A percentile compares a stretch with the other conserved stretches of the same genome.
Evolutionary conservation across 306 rosid genomes (phyloP).

Genomic region (Fragaria ananassa): DNA sequence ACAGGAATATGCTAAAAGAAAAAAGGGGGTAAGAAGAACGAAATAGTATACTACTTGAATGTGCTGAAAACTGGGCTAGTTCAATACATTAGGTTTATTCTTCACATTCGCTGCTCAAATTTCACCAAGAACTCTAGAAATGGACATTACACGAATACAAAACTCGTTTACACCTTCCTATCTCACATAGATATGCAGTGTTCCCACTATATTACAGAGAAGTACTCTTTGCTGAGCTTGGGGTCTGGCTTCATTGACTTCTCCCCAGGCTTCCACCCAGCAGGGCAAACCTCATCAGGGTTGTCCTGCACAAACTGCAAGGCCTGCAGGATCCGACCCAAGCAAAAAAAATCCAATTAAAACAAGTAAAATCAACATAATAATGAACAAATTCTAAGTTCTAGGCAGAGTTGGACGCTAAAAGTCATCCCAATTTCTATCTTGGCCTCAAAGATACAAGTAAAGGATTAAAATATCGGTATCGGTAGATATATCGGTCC

Average conservation of each 20-base stretch:
- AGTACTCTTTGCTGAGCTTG: conserved; percentile 91
- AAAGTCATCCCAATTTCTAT: conserved; percentile 5
- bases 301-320: conserved; percentile 91
- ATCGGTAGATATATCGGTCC: no score
- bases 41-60: conserved; percentile 8
- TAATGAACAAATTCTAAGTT: background rate
- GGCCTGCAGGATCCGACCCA: conserved; percentile 56
- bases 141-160: conserved; percentile 30
- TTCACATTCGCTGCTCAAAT: conserved; percentile 35
- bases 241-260: conserved; percentile 99
- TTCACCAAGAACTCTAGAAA: conserved; percentile 23
- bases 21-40: background rate
- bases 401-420: background rate
- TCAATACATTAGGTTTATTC: conserved; percentile 30
- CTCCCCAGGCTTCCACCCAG: conserved; percentile 99
- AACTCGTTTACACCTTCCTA: conserved; percentile 33
- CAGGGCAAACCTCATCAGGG: conserved; percentile 96
- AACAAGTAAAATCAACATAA: background rate
- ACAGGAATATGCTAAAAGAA: background rate
- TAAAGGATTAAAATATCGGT: no score
- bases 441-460: conserved; percentile 2
- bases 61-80: conserved; percentile 26
- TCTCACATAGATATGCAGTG: conserved; percentile 30
- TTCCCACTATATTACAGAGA: conserved; percentile 57
- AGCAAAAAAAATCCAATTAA: background rate